phyloP scores from a whole-genome alignment of 2,329 filamentous ascomycete species.

The Diaporthe caulivora region DNA sequence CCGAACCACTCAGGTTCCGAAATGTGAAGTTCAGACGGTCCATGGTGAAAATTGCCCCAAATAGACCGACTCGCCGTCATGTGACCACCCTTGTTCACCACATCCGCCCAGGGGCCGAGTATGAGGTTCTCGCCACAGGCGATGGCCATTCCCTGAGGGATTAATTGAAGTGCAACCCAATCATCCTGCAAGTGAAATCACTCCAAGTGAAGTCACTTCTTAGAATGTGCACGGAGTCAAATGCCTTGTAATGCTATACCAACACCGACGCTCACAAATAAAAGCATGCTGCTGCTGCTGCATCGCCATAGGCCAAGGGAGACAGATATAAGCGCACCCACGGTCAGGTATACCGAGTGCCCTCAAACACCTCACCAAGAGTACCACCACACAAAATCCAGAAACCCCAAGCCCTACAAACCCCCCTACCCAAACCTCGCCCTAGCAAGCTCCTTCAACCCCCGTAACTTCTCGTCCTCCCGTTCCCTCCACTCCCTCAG shows the following conservation, averaged over 20 bases:
- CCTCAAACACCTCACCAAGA: neutral
- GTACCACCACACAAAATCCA: neutral
- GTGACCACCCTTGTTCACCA: neutral
- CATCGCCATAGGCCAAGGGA: too few species aligned
- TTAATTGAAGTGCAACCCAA: too few species aligned
- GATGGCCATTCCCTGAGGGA: neutral
- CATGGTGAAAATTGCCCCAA: neutral
- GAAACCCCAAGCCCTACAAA: neutral
- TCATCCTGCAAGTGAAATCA: too few species aligned
- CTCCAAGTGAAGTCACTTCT: neutral
- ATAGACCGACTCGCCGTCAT: constrained; percentile 13
- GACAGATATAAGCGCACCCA: neutral
- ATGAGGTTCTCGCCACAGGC: constrained; percentile 6
- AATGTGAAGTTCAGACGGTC: neutral
- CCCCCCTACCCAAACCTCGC: constrained; percentile 76
- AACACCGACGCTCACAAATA: neutral
- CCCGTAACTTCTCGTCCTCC: constrained; percentile 87
- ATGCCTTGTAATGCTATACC: neutral
- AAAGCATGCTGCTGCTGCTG: too few species aligned
- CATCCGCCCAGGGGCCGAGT: neutral
- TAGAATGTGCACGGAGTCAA: neutral
- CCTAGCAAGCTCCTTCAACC: constrained; percentile 82
- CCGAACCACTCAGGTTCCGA: neutral
- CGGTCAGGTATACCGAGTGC: neutral
- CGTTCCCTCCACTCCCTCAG: constrained; percentile 77